phyloP scores from a whole-genome alignment of 73 alveolate species.

The Paramecium caudatum region DNA sequence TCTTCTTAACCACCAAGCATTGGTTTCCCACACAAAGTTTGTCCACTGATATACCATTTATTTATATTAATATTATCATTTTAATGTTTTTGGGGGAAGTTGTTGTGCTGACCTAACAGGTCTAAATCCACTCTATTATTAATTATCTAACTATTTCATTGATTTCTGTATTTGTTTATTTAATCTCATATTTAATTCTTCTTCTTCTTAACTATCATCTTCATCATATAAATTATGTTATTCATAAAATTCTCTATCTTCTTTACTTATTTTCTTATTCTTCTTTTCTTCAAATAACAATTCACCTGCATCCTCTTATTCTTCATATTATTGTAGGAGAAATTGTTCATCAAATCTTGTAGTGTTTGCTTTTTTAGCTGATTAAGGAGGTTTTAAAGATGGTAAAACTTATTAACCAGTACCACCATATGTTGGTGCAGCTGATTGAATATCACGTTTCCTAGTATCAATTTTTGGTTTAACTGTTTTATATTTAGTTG shows the following conservation, averaged over 20 bases:
- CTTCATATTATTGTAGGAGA: conserved; percentile 8
- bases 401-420: conserved; percentile 42
- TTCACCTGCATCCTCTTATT: conserved; percentile 15
- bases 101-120: conserved; percentile 35
- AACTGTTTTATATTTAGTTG: neutral
- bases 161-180: conserved; percentile 44
- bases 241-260: conserved; percentile 65
- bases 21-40: conserved; percentile 79
- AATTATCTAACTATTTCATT: conserved; percentile 43
- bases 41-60: conserved; percentile 77
- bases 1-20: conserved; percentile 81
- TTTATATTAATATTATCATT: conserved; percentile 59
- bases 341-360: conserved; percentile 40
- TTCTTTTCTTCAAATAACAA: conserved; percentile 52
- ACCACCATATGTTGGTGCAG: conserved; percentile 11
- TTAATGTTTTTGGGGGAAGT: conserved; percentile 50
- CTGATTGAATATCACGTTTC: conserved; percentile 45
- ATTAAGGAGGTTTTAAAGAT: neutral
- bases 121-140: neutral
- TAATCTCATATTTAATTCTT: conserved; percentile 39
- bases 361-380: conserved; percentile 58
- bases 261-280: conserved; percentile 6
- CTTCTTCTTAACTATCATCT: conserved; percentile 54
- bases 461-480: conserved; percentile 48
- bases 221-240: conserved; percentile 56